A percentile compares a stretch with the other conserved stretches of the same genome.
Evolutionary conservation across 83 land plant species (phyloP).

Genomic region (Larix sibirica): DNA sequence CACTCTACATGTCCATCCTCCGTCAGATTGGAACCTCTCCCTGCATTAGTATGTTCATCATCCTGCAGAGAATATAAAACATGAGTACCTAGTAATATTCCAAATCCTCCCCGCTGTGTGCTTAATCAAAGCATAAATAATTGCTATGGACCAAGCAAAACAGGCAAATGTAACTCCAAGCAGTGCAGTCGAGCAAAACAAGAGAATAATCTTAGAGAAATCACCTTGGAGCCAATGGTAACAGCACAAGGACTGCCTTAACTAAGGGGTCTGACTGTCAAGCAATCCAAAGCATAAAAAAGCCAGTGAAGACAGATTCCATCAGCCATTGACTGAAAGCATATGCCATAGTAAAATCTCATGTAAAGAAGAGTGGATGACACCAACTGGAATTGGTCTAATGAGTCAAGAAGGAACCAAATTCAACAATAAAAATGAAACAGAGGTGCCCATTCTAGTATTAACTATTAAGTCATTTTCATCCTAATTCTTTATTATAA

Average conservation of each 20-base stretch:
- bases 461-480: too few species aligned
- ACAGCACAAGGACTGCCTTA: neutral
- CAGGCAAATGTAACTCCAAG: neutral
- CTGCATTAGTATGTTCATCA: conserved; percentile 95
- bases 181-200: neutral
- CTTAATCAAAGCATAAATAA: neutral
- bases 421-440: too few species aligned
- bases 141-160: neutral
- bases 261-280: neutral
- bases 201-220: neutral
- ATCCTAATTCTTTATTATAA: too few species aligned
- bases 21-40: conserved; percentile 93
- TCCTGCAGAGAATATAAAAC: conserved; percentile 49
- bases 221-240: neutral
- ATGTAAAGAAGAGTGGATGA: neutral
- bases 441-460: too few species aligned
- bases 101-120: neutral
- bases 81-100: neutral
- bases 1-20: conserved; percentile 95
- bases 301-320: neutral
- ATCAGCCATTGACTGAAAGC: neutral
- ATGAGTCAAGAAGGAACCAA: neutral
- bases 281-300: neutral
- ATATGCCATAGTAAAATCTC: neutral
- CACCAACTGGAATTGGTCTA: neutral